Conservation (phyloP, 129 eudicot genomes). For the Flaveria brownii region DNA sequence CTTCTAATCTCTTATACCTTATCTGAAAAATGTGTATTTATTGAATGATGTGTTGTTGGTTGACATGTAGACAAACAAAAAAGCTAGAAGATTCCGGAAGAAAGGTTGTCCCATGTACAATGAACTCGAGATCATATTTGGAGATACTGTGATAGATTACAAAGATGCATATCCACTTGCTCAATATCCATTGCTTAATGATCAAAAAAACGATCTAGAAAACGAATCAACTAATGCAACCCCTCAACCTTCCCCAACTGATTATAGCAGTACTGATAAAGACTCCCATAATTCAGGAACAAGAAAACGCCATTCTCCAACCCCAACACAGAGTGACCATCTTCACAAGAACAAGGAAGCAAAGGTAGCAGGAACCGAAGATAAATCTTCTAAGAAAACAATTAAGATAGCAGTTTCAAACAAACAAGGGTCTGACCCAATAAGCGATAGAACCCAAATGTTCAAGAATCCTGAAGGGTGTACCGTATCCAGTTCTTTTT, state of each 20-base stretch:
- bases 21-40: not conserved
- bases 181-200: slow-evolving; percentile 28
- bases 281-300: slow-evolving; percentile 26
- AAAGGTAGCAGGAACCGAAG: slow-evolving; percentile 8
- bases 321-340: slow-evolving; percentile 13
- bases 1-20: not conserved
- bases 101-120: slow-evolving; percentile 42
- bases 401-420: slow-evolving; percentile 25
- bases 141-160: slow-evolving; percentile 18
- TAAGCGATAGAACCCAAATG: slow-evolving; percentile 24
- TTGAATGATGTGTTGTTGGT: slow-evolving; percentile 19
- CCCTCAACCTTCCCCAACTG: slow-evolving; percentile 25
- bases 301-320: slow-evolving; percentile 14
- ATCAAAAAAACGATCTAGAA: slow-evolving; percentile 28
- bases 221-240: slow-evolving; percentile 40
- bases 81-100: slow-evolving; percentile 38
- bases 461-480: slow-evolving; percentile 19
- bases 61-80: slow-evolving; percentile 33
- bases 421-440: slow-evolving; percentile 32
- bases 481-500: slow-evolving; percentile 28
- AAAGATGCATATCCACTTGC: slow-evolving; percentile 38
- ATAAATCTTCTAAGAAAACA: slow-evolving; percentile 16
- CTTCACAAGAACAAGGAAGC: slow-evolving; percentile 34
- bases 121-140: slow-evolving; percentile 30
- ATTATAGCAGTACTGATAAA: slow-evolving; percentile 18